Conservation (phyloP, 192 early-diverging fungal genomes). For the Umbelopsis ramanniana region DNA sequence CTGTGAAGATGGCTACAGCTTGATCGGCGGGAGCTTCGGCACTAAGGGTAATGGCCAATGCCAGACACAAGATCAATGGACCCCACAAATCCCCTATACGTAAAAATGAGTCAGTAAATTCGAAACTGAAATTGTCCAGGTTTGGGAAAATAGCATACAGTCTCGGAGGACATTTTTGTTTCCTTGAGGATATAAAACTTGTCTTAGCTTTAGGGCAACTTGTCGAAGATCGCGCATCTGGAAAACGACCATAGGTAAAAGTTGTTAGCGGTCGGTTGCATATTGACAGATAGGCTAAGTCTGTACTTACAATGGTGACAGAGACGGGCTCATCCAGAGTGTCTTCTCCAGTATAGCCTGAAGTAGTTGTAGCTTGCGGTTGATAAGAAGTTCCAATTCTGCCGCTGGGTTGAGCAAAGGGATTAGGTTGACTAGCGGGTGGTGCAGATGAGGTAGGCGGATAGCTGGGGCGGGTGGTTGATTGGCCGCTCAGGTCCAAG, state of each 20-base stretch:
- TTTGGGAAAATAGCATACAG: slow-evolving; percentile 52
- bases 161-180: slow-evolving; percentile 71
- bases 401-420: slow-evolving; percentile 29
- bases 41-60: slow-evolving; percentile 84
- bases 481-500: slow-evolving; percentile 39
- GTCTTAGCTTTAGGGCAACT: slow-evolving; percentile 72
- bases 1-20: slow-evolving; percentile 85
- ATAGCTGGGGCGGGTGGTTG: slow-evolving; percentile 18
- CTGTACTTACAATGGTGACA: slow-evolving; percentile 77
- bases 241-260: background rate
- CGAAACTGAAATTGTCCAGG: too few relatives aligned
- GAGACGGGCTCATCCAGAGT: slow-evolving; percentile 96
- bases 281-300: background rate
- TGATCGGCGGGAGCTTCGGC: slow-evolving; percentile 79
- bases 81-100: slow-evolving; percentile 94
- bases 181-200: slow-evolving; percentile 73
- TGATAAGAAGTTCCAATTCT: slow-evolving; percentile 34
- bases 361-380: slow-evolving; percentile 10
- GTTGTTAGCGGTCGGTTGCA: background rate
- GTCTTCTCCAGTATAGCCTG: slow-evolving; percentile 48
- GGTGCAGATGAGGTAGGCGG: slow-evolving; percentile 13
- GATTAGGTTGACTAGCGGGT: slow-evolving; percentile 10
- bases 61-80: slow-evolving; percentile 91
- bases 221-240: slow-evolving; percentile 74
- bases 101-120: slow-evolving; percentile 14